phyloP scores from a whole-genome alignment of 2,329 filamentous ascomycete species.

The Colletotrichum limetticola region DNA sequence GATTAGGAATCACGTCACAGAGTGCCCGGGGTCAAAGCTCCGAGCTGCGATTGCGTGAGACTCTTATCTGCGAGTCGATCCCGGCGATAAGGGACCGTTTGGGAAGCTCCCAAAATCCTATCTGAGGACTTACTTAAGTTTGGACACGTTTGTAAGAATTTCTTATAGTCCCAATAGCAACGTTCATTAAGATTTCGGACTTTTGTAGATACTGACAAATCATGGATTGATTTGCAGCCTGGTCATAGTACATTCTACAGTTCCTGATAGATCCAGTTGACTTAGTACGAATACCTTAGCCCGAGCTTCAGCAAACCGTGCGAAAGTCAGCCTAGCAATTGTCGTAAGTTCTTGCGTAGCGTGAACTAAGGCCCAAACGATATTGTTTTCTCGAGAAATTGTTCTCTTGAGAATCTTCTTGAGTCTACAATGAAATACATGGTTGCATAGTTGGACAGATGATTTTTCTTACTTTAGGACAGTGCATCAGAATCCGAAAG shows the following conservation, averaged over 20 bases:
- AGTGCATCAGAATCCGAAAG: neutral
- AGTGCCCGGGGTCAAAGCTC: conserved; percentile 27
- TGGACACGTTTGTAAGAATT: no score
- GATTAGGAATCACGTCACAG: conserved; percentile 20
- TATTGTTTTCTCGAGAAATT: no score
- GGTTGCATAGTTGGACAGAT: neutral
- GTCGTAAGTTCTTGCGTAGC: no score
- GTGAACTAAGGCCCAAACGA: no score
- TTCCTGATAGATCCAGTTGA: neutral
- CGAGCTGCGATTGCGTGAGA: conserved; percentile 13
- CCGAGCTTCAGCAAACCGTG: conserved; percentile 50
- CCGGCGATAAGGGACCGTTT: conserved; percentile 13
- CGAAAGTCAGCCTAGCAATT: conserved; percentile 74
- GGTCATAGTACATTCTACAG: neutral
- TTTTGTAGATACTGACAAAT: no score
- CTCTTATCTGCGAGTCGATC: conserved; percentile 22
- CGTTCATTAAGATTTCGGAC: no score
- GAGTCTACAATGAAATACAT: neutral
- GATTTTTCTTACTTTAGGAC: neutral
- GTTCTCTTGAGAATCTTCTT: no score
- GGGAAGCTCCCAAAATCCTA: conserved; percentile 84
- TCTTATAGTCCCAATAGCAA: no score
- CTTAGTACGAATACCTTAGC: neutral
- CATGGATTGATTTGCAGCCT: neutral
- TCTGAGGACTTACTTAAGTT: conserved; percentile 66